These are phyloP conservation scores for Colletotrichum coccodes DNA, from an alignment of 2,329 filamentous ascomycete species.

Conservation along the genomic window DNA sequence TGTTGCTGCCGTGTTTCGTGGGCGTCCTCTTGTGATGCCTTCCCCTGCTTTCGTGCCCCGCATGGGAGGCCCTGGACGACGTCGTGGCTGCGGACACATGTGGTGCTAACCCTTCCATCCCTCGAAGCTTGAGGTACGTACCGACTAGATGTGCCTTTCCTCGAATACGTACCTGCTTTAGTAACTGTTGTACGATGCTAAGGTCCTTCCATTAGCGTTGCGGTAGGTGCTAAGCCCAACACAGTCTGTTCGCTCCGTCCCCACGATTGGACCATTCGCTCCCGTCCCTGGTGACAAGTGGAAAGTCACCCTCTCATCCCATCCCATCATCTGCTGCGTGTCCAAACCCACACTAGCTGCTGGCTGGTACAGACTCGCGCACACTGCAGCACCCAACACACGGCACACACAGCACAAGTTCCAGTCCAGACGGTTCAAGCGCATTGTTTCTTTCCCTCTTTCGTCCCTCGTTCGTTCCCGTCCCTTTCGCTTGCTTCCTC, in stretches of 20 bases:
- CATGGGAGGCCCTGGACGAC: conserved; percentile 22
- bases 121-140: neutral
- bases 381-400: neutral
- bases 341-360: neutral
- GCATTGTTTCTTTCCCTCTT: conserved; percentile 22
- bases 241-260: conserved; percentile 17
- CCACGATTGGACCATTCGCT: conserved; percentile 21
- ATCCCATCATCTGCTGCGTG: neutral
- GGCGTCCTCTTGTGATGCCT: neutral
- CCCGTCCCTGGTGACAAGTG: conserved; percentile 11
- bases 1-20: neutral
- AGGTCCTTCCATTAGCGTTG: conserved; percentile 8
- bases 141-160: neutral
- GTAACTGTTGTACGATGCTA: neutral
- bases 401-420: neutral
- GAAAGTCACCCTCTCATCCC: neutral
- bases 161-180: neutral
- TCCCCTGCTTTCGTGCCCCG: conserved; percentile 19
- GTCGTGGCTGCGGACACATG: conserved; percentile 17
- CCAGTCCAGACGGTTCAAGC: neutral
- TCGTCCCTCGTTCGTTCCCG: neutral
- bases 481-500: conserved; percentile 8
- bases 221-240: conserved; percentile 17
- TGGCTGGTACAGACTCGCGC: neutral
- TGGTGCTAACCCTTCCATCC: conserved; percentile 19